These are phyloP conservation scores for Daldinia concentrica DNA, from an alignment of 495 filamentous ascomycete genomes.

Conservation along the genomic window DNA sequence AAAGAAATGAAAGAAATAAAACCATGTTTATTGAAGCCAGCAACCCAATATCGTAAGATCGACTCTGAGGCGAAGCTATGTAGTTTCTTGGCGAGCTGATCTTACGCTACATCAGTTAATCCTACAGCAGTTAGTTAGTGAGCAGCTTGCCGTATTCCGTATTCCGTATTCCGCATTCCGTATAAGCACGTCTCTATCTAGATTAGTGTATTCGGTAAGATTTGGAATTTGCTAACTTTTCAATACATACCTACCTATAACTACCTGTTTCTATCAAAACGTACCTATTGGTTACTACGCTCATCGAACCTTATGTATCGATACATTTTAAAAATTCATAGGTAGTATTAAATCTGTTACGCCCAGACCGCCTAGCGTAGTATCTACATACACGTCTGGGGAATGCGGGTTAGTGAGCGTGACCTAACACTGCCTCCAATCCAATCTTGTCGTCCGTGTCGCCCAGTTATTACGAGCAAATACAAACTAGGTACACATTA, in stretches of 20 bases:
- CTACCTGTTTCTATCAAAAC: too few species aligned
- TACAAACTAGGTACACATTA: not conserved
- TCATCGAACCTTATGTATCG: too few species aligned
- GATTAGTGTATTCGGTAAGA: too few species aligned
- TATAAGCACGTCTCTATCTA: too few species aligned
- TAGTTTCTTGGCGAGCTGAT: conserved; percentile 4
- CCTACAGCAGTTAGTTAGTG: too few species aligned
- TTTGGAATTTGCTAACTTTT: not conserved
- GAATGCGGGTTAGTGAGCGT: conserved; percentile 14
- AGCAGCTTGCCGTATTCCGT: not conserved
- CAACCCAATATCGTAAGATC: conserved; percentile 36
- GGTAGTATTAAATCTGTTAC: too few species aligned
- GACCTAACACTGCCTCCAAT: conserved; percentile 32
- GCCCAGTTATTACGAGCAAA: conserved; percentile 15
- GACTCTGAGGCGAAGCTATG: conserved; percentile 24
- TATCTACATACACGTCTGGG: not conserved
- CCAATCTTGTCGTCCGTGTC: not conserved
- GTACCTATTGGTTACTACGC: too few species aligned
- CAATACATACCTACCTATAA: too few species aligned
- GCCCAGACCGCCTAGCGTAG: too few species aligned
- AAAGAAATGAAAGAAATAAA: not conserved
- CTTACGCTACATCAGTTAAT: too few species aligned
- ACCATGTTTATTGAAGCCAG: conserved; percentile 11
- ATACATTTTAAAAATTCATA: too few species aligned
- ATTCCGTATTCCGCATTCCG: not conserved